Evolutionary conservation across 495 filamentous ascomycete genomes (phyloP).

Genomic region (Talaromyces thailandensis): DNA sequence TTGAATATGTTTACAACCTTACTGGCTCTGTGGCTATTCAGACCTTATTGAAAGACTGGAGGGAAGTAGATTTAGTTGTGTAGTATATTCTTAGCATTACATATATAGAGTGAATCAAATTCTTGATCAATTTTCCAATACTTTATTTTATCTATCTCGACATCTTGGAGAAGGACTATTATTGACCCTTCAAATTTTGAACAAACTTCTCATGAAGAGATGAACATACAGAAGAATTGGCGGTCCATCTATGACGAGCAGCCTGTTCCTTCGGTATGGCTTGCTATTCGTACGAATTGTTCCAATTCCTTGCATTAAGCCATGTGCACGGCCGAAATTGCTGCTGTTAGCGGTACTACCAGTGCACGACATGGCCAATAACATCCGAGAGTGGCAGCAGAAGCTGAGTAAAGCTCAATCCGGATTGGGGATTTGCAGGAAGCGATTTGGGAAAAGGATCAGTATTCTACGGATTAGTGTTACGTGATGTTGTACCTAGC

Average conservation of each 20-base stretch:
- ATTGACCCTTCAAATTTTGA: neutral
- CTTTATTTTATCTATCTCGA: neutral
- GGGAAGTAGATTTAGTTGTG: neutral
- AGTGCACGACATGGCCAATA: neutral
- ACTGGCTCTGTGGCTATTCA: constrained; percentile 31
- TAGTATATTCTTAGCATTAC: neutral
- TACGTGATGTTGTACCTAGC: neutral
- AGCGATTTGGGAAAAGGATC: neutral
- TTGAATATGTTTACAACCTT: constrained; percentile 77
- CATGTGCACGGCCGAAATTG: neutral
- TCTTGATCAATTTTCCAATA: neutral
- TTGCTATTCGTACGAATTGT: neutral
- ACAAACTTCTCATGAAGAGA: neutral
- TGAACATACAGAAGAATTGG: neutral
- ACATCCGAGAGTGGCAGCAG: neutral
- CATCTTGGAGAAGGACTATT: neutral
- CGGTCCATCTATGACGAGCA: neutral
- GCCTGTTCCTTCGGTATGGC: neutral
- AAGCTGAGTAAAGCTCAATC: neutral
- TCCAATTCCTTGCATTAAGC: neutral
- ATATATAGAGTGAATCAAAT: neutral
- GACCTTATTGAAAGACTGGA: neutral
- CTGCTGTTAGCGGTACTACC: neutral
- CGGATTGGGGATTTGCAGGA: too few species aligned
- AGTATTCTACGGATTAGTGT: neutral